Percentiles rank a stretch among this genome's conserved stretches.
Conservation (phyloP, 371 early-diverging fungal genomes). For the Mucor irregularis region DNA sequence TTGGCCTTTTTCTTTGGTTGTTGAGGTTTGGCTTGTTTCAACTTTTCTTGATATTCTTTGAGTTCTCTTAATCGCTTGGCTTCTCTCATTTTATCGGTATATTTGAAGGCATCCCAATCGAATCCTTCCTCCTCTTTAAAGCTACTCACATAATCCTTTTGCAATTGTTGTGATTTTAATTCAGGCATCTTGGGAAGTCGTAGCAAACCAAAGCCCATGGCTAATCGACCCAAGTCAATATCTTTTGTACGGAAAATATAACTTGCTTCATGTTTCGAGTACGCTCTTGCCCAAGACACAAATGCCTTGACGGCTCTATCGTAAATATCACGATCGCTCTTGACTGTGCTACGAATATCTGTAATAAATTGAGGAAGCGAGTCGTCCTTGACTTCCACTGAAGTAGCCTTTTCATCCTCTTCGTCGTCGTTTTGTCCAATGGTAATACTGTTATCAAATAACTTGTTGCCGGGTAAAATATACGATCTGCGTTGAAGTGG, state of each 20-base stretch:
- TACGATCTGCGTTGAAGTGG: constrained; percentile 64
- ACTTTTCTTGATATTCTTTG: constrained; percentile 43
- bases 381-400: constrained; percentile 43
- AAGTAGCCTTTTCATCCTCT: constrained; percentile 40
- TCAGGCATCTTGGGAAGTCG: constrained; percentile 93
- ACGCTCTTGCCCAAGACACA: constrained; percentile 86
- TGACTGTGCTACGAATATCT: constrained; percentile 53
- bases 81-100: constrained; percentile 76
- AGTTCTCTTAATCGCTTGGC: constrained; percentile 68
- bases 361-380: constrained; percentile 51
- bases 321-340: constrained; percentile 72
- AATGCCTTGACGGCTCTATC: constrained; percentile 84
- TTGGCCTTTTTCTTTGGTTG: constrained; percentile 25
- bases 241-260: constrained; percentile 91
- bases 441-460: constrained; percentile 19
- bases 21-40: constrained; percentile 13
- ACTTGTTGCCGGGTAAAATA: constrained; percentile 27
- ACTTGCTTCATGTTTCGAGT: constrained; percentile 90
- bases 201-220: constrained; percentile 78
- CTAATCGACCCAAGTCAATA: constrained; percentile 73
- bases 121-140: constrained; percentile 15
- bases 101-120: constrained; percentile 60
- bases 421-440: constrained; percentile 6
- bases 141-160: not conserved
- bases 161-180: constrained; percentile 50